Percentiles rank a stretch among this genome's conserved stretches.
These are phyloP conservation scores for Podaxis sp. DNA, from an alignment of 768 basidiomycete genomes.

Conservation along the genomic window DNA sequence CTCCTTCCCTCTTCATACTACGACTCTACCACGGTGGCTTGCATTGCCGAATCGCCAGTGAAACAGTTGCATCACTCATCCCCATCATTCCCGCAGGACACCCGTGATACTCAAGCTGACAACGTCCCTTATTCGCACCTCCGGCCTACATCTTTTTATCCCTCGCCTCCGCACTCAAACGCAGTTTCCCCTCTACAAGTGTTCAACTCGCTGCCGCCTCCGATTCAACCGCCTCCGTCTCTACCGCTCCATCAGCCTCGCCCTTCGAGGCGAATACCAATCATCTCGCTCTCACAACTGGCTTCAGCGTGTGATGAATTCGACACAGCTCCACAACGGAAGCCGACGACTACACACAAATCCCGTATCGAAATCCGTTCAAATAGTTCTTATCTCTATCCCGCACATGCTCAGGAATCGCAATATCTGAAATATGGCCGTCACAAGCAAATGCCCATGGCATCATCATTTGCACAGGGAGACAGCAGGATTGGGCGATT, in stretches of 20 bases:
- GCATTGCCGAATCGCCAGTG: not conserved
- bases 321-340: slow-evolving; percentile 6
- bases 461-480: not conserved
- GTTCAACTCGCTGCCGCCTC: slow-evolving; percentile 19
- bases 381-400: not conserved
- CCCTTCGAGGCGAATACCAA: slow-evolving; percentile 43
- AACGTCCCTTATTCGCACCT: slow-evolving; percentile 4
- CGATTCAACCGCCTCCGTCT: slow-evolving; percentile 22
- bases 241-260: slow-evolving; percentile 45
- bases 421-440: not conserved
- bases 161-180: slow-evolving; percentile 17
- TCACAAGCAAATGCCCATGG: not conserved
- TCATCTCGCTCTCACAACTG: slow-evolving; percentile 39
- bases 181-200: slow-evolving; percentile 20
- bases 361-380: not conserved
- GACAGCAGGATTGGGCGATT: slow-evolving; percentile 9
- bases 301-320: slow-evolving; percentile 37
- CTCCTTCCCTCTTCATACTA: not conserved
- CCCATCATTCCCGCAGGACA: slow-evolving; percentile 7
- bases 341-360: slow-evolving; percentile 6
- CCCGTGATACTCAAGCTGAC: slow-evolving; percentile 1
- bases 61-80: not conserved
- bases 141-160: not conserved
- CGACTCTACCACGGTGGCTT: not conserved
- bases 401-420: not conserved